Conservation (phyloP, 495 filamentous ascomycete genomes). For the Ascobolus immersus region DNA sequence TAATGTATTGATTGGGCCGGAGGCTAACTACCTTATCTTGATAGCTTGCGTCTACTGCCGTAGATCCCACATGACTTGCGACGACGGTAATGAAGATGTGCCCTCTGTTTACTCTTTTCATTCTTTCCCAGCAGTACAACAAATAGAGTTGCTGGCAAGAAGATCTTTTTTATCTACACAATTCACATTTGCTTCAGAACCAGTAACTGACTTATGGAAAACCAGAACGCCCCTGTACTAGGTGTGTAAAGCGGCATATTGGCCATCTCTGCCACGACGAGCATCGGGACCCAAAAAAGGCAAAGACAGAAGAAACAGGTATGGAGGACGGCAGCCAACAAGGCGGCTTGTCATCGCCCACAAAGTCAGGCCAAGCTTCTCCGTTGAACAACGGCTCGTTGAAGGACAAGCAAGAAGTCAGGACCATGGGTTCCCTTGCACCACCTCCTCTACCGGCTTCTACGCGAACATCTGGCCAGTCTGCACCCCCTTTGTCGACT, state of each 20-base stretch:
- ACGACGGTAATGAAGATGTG: conserved; percentile 57
- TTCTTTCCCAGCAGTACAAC: conserved; percentile 12
- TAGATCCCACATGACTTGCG: conserved; percentile 99
- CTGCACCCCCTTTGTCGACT: conserved; percentile 31
- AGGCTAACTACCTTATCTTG: conserved; percentile 18
- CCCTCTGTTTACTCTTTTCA: conserved; percentile 3
- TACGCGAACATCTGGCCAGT: too few relatives aligned
- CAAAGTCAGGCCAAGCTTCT: conserved; percentile 19
- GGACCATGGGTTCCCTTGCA: conserved; percentile 11
- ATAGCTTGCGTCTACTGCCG: conserved; percentile 97
- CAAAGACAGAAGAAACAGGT: conserved; percentile 41
- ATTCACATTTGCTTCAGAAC: too few relatives aligned
- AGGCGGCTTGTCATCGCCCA: conserved; percentile 26
- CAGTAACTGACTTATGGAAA: conserved; percentile 17
- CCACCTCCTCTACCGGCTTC: too few relatives aligned
- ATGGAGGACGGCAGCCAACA: conserved; percentile 34
- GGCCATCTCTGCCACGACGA: conserved; percentile 97
- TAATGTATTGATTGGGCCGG: too few relatives aligned
- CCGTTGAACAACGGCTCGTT: conserved; percentile 15
- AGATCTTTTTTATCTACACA: too few relatives aligned
- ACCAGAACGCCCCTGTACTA: conserved; percentile 82
- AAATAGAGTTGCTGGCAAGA: background rate
- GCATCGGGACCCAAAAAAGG: conserved; percentile 60
- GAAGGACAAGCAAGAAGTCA: conserved; percentile 15
- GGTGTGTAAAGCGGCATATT: conserved; percentile 97